A percentile compares a stretch with the other conserved stretches of the same genome.
phyloP scores from a whole-genome alignment of 805 yeast genomes.

The Starmera amethionina region DNA sequence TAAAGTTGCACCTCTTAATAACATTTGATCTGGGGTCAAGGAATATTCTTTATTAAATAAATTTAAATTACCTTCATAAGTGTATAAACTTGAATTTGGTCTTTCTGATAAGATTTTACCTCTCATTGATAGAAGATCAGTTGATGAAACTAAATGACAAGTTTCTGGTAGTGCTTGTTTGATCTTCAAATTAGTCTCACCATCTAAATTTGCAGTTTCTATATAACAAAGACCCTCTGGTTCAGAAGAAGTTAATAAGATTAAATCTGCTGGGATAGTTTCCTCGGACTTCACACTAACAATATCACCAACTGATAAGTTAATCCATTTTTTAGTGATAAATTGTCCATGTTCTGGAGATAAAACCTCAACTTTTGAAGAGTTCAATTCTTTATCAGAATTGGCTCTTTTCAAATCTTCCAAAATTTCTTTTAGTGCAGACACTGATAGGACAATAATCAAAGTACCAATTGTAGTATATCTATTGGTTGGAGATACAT shows the following conservation, averaged over 20 bases:
- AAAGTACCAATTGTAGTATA: conserved; percentile 93
- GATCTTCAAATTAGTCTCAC: conserved; percentile 93
- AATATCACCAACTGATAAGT: conserved; percentile 85
- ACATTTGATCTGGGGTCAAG: conserved; percentile 80
- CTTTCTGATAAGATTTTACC: conserved; percentile 74
- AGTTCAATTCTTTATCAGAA: conserved; percentile 85
- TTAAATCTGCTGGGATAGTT: conserved; percentile 87
- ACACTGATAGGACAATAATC: conserved; percentile 72
- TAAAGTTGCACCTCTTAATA: conserved; percentile 90
- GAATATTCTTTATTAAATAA: conserved; percentile 56
- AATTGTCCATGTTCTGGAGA: conserved; percentile 49
- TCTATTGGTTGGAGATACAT: conserved; percentile 92
- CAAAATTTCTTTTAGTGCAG: conserved; percentile 83
- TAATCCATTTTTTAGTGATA: conserved; percentile 66
- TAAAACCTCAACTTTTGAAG: conserved; percentile 62
- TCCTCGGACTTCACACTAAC: conserved; percentile 79
- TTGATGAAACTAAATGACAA: conserved; percentile 55
- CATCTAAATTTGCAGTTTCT: conserved; percentile 95
- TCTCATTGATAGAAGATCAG: conserved; percentile 38
- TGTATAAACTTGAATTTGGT: conserved; percentile 89
- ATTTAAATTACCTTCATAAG: conserved; percentile 78
- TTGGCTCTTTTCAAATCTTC: conserved; percentile 85
- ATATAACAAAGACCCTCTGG: conserved; percentile 97
- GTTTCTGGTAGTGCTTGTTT: conserved; percentile 85
- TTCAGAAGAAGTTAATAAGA: conserved; percentile 82